phyloP scores from a whole-genome alignment of 768 basidiomycete genomes.

The Suillus subalutaceus region DNA sequence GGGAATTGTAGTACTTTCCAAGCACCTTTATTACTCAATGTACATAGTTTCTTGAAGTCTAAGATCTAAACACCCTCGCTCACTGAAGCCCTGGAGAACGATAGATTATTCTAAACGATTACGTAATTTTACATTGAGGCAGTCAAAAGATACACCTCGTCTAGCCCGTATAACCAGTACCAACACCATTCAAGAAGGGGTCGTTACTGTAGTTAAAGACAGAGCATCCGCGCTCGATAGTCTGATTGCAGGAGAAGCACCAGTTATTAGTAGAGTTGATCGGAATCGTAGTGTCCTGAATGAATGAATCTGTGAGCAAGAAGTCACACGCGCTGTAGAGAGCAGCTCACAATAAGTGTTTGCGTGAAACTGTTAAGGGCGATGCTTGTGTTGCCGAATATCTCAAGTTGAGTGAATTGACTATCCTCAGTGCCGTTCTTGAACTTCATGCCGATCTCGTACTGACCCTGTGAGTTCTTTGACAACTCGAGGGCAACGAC shows the following conservation, averaged over 20 bases:
- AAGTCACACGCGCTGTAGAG: background rate
- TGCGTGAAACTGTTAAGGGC: conserved; percentile 22
- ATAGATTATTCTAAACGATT: background rate
- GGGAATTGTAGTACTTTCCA: too few relatives aligned
- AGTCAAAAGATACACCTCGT: background rate
- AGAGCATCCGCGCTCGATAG: conserved; percentile 33
- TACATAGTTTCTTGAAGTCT: too few relatives aligned
- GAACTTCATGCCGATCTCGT: conserved; percentile 78
- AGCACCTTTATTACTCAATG: background rate
- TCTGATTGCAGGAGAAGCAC: conserved; percentile 38
- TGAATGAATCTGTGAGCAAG: conserved; percentile 8
- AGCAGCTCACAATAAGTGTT: conserved; percentile 21
- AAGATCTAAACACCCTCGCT: background rate
- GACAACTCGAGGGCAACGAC: conserved; percentile 73
- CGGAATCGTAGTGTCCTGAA: conserved; percentile 23
- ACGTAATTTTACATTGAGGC: background rate
- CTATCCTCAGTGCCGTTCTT: conserved; percentile 69
- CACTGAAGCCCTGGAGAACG: background rate
- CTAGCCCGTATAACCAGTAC: background rate
- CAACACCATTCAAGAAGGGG: conserved; percentile 25
- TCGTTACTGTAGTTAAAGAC: conserved; percentile 33
- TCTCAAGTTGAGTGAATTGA: conserved; percentile 62
- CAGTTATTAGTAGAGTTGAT: conserved; percentile 38
- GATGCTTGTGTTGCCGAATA: conserved; percentile 53
- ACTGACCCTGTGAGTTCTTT: conserved; percentile 64